A percentile compares a stretch with the other conserved stretches of the same genome.
phyloP scores from a whole-genome alignment of 768 basidiomycete species.

The Lactarius deliciosus region DNA sequence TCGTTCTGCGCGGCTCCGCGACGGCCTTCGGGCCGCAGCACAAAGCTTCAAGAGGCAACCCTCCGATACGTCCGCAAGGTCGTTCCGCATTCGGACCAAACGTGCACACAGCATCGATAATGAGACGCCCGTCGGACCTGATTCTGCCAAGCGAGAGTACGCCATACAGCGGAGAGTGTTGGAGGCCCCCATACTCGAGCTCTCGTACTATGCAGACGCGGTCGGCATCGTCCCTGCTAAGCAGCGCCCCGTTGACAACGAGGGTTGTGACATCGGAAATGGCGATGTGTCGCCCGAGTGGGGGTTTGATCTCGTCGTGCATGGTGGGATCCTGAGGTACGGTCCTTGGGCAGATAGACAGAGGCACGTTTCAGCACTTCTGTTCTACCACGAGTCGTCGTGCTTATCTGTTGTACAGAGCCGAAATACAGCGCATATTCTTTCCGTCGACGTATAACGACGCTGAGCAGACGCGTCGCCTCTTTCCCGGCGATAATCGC shows the following conservation, averaged over 20 bases:
- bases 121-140: conserved; percentile 53
- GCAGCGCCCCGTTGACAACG: conserved; percentile 33
- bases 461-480: conserved; percentile 49
- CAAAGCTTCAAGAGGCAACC: conserved; percentile 7
- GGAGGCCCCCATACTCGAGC: conserved; percentile 71
- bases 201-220: conserved; percentile 85
- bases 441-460: conserved; percentile 81
- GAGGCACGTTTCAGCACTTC: conserved; percentile 46
- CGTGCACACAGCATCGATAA: conserved; percentile 46
- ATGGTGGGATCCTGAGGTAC: conserved; percentile 74
- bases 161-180: conserved; percentile 83
- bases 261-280: conserved; percentile 70
- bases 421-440: conserved; percentile 75
- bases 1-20: conserved; percentile 21
- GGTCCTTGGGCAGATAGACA: conserved; percentile 98
- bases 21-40: conserved; percentile 9
- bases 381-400: not conserved
- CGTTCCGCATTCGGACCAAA: conserved; percentile 31
- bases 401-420: conserved; percentile 29
- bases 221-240: conserved; percentile 67
- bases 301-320: conserved; percentile 85
- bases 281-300: conserved; percentile 89
- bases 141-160: conserved; percentile 70
- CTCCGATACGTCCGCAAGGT: not conserved
- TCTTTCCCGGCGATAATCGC: conserved; percentile 79